phyloP scores from a whole-genome alignment of 352 stramenopile species.

The Globisporangium okanoganense region DNA sequence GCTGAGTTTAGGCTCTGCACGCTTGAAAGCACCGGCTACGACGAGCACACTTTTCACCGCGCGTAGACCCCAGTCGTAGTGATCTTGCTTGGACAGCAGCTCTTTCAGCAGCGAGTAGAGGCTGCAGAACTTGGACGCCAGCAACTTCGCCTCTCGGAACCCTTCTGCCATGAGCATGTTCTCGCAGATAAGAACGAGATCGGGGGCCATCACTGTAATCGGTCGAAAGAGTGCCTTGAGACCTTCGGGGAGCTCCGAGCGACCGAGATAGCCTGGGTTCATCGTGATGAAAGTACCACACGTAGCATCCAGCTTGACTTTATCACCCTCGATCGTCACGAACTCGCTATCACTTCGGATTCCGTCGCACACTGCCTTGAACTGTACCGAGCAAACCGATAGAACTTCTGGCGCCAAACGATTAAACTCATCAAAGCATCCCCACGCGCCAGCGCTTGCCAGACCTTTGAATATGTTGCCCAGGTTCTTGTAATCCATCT shows the following conservation, averaged over 20 bases:
- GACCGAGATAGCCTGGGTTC: conserved; percentile 94
- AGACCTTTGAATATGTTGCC: conserved; percentile 96
- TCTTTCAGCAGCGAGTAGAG: conserved; percentile 92
- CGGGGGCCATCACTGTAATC: conserved; percentile 95
- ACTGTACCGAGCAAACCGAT: conserved; percentile 92
- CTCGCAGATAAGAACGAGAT: conserved; percentile 96
- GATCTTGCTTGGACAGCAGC: conserved; percentile 92
- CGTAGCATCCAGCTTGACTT: conserved; percentile 81
- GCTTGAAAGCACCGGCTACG: conserved; percentile 92
- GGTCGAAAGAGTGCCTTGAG: conserved; percentile 94
- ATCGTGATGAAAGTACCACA: conserved; percentile 96
- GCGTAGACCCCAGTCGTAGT: conserved; percentile 96
- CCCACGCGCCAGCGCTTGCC: conserved; percentile 90
- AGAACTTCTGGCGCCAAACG: conserved; percentile 90
- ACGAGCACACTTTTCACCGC: conserved; percentile 94
- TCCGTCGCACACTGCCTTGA: conserved; percentile 94
- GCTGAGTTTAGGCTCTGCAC: conserved; percentile 87
- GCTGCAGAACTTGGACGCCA: conserved; percentile 95
- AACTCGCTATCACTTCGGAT: conserved; percentile 82
- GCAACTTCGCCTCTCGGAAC: conserved; percentile 90
- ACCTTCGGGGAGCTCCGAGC: conserved; percentile 92
- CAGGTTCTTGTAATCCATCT: conserved; percentile 96
- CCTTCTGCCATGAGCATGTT: conserved; percentile 97
- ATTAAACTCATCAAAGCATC: conserved; percentile 97
- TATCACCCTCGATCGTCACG: conserved; percentile 91